Base-by-base conservation (phyloP, 2,329 filamentous ascomycete species). In the Thermothelomyces thermophilus region DNA sequence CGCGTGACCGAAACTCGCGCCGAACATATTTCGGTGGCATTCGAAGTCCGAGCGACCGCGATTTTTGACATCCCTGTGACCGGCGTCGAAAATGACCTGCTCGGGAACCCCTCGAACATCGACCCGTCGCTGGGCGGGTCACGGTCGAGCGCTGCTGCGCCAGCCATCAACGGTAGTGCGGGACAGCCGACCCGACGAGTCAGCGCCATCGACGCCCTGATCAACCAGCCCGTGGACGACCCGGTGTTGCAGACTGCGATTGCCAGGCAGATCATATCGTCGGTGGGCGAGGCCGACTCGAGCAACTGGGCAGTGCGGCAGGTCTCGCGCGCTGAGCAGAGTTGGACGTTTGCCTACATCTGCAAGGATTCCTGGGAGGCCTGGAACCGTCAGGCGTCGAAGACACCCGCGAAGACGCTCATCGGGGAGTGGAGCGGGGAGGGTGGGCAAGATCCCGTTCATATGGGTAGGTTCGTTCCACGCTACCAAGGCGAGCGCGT, bases 311-410 rank as follows among this genome's bases (percentile, higher is more conserved):
- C 58, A 2, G 62, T 74, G 24, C 67, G 72, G 17, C 66, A 73
- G 16, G 67, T 75, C 17, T 70, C 71, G 20, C 66, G 71, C 13
- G 66, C 61, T 7, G 54, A 69, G 0, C 70, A 76, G 39, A 76
- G 77, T 5, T 80, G 77, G 77, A 68, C 66, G 1, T 73, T 81
- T 47, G 71, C 68, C 3, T 81, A 77, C 54, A 63, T 71, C 16
- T 82, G 79, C 67, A 74, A 70, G 50, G 68, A 74, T 53, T 81
- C 79, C 2, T 64, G 70, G 36, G 68, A 72, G 53, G 68, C 70
- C 31, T 82, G 79, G 79, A 67, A 61, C 33, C 70, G 70, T 17
- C 71, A 74, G 54, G 66, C 70, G 53, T 63, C 66, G 5, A 76
- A 74, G 60, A 66, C 58, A 17, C 58, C 67, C 14, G 56, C 64